phyloP scores from a whole-genome alignment of 1,284 basidiomycete genomes.

The Hymenochaete sp. region DNA sequence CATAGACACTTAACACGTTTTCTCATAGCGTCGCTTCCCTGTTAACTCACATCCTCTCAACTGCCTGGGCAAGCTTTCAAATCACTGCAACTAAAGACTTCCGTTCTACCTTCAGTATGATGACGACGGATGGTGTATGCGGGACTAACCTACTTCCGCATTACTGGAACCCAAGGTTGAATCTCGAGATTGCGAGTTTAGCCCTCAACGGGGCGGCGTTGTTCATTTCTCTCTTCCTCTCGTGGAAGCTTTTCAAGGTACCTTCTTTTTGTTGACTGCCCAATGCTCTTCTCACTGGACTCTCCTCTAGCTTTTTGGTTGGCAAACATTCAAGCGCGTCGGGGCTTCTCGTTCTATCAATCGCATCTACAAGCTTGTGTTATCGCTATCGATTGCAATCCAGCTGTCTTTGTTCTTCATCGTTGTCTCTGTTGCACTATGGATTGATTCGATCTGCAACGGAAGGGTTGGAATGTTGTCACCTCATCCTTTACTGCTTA shows the following conservation, averaged over 20 bases:
- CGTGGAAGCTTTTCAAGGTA: conserved; percentile 70
- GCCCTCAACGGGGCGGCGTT: conserved; percentile 54
- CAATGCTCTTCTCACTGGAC: conserved; percentile 7
- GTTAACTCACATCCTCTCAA: conserved; percentile 62
- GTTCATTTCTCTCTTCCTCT: conserved; percentile 51
- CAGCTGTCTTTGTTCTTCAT: conserved; percentile 74
- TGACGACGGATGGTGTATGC: conserved; percentile 61
- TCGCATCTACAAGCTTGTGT: conserved; percentile 62
- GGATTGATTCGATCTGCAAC: conserved; percentile 69
- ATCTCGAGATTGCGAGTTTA: conserved; percentile 56
- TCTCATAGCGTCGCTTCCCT: conserved; percentile 48
- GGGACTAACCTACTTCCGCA: conserved; percentile 42
- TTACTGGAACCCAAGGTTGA: conserved; percentile 51
- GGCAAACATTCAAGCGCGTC: conserved; percentile 79
- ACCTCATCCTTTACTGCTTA: conserved; percentile 39
- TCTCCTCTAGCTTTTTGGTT: conserved; percentile 52
- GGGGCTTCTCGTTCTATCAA: conserved; percentile 70
- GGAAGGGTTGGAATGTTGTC: conserved; percentile 50
- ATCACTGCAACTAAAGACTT: conserved; percentile 51
- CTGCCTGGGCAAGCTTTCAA: conserved; percentile 62
- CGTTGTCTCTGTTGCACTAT: conserved; percentile 55
- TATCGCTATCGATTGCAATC: conserved; percentile 61
- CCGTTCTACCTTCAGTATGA: conserved; percentile 42
- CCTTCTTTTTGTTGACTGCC: background rate
- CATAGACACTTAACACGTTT: background rate